These are phyloP conservation scores for Amauroascus verrucosus DNA, from an alignment of 2,329 filamentous ascomycete species.

Conservation along the genomic window DNA sequence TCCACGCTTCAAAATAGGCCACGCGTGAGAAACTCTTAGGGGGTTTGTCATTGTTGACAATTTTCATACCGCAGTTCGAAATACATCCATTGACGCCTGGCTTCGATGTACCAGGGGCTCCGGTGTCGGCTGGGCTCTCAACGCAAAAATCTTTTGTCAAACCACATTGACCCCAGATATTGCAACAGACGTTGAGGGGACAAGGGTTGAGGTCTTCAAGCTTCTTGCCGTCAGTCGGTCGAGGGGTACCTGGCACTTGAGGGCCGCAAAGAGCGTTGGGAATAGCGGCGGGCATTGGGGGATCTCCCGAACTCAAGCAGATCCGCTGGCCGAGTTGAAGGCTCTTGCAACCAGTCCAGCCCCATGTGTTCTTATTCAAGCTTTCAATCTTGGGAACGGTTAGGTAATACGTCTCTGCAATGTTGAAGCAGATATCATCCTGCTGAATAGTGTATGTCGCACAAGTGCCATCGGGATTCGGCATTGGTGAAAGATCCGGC, in stretches of 20 bases:
- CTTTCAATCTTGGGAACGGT: conserved; percentile 31
- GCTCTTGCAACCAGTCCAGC: conserved; percentile 33
- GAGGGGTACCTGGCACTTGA: conserved; percentile 31
- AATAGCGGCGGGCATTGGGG: conserved; percentile 35
- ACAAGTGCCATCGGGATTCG: conserved; percentile 32
- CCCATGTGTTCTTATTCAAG: conserved; percentile 39
- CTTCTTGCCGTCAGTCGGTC: conserved; percentile 25
- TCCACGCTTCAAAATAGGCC: conserved; percentile 27
- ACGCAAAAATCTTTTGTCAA: conserved; percentile 38
- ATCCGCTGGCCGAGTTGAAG: conserved; percentile 27
- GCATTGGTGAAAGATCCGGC: conserved; percentile 31
- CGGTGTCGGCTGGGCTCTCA: conserved; percentile 20
- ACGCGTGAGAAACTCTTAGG: conserved; percentile 19
- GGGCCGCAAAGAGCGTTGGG: conserved; percentile 39
- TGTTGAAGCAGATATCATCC: conserved; percentile 28
- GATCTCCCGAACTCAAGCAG: conserved; percentile 34
- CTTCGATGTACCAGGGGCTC: conserved; percentile 17
- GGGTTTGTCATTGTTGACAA: conserved; percentile 13
- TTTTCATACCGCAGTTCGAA: conserved; percentile 17
- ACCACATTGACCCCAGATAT: conserved; percentile 40
- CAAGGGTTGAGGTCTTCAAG: conserved; percentile 39
- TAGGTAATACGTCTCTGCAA: conserved; percentile 29
- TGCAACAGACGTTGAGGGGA: conserved; percentile 36
- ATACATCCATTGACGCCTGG: conserved; percentile 32
- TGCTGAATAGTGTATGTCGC: conserved; percentile 27